Percentiles rank a stretch among this genome's conserved stretches.
Evolutionary conservation across 1,284 basidiomycete genomes (phyloP).

Genomic region (Cutaneotrichosporon curvatum): DNA sequence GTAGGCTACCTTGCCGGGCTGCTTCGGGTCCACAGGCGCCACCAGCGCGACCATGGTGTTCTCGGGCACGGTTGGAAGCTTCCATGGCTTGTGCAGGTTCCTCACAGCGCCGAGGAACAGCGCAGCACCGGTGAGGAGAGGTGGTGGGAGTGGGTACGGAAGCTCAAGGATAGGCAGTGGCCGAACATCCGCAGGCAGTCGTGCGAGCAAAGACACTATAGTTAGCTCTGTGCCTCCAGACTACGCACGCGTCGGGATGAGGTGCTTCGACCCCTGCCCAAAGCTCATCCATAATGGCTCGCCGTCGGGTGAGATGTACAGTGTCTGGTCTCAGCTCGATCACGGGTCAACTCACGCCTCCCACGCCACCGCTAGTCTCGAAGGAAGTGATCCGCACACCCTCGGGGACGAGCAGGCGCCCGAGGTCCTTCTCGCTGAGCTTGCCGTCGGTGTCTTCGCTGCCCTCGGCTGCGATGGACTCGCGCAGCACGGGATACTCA

Average conservation of each 20-base stretch:
- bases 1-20: constrained; percentile 24
- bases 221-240: not conserved
- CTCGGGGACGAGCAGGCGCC: constrained; percentile 37
- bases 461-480: constrained; percentile 3
- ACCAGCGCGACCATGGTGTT: constrained; percentile 33
- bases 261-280: constrained; percentile 53
- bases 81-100: constrained; percentile 32
- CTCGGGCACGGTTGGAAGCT: constrained; percentile 36
- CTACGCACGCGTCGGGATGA: constrained; percentile 58
- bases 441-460: constrained; percentile 1
- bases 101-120: constrained; percentile 43
- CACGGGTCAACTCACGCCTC: constrained; percentile 30
- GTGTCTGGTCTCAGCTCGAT: constrained; percentile 31
- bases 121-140: constrained; percentile 50
- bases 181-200: constrained; percentile 15
- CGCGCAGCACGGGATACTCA: constrained; percentile 28
- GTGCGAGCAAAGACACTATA: constrained; percentile 42
- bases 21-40: constrained; percentile 8
- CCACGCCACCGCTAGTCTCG: constrained; percentile 38
- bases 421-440: constrained; percentile 33
- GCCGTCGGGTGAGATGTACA: constrained; percentile 58
- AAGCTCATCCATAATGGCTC: constrained; percentile 76
- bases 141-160: constrained; percentile 40
- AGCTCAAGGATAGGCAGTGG: constrained; percentile 34
- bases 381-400: constrained; percentile 33